Conservation (phyloP, 1,139 yeast genomes). For the Pichia norvegensis region DNA sequence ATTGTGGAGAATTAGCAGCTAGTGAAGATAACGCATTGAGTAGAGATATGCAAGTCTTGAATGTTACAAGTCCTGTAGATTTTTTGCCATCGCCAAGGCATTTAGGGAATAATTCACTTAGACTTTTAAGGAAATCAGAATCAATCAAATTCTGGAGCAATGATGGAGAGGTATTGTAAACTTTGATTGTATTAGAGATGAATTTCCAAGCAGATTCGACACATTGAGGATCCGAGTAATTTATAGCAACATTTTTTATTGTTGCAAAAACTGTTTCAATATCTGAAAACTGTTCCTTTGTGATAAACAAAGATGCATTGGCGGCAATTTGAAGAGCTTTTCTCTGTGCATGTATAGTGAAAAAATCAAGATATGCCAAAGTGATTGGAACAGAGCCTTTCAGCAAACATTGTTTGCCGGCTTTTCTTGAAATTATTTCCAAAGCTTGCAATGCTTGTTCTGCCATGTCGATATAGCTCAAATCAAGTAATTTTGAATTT, state of each 20-base stretch:
- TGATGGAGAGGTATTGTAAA: constrained; percentile 41
- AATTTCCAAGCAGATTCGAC: constrained; percentile 65
- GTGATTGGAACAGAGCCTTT: constrained; percentile 64
- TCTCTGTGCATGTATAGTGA: constrained; percentile 83
- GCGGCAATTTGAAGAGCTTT: constrained; percentile 75
- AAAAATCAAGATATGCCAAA: constrained; percentile 73
- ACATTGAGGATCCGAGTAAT: constrained; percentile 54
- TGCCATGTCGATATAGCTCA: constrained; percentile 80
- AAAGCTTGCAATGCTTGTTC: constrained; percentile 83
- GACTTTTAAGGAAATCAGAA: constrained; percentile 27
- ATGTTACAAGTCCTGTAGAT: constrained; percentile 21
- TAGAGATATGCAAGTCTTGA: constrained; percentile 33
- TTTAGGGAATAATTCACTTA: constrained; percentile 24
- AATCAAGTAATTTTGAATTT: constrained; percentile 61
- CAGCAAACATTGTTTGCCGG: constrained; percentile 42
- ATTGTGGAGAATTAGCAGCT: constrained; percentile 33
- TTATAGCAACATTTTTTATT: constrained; percentile 54
- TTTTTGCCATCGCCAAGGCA: constrained; percentile 22
- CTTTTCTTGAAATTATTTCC: constrained; percentile 56
- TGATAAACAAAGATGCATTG: constrained; percentile 55
- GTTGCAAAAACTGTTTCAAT: constrained; percentile 54
- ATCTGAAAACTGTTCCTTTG: constrained; percentile 37
- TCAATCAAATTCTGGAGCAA: constrained; percentile 41
- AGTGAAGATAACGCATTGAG: constrained; percentile 38
- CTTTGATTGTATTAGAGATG: constrained; percentile 52